These are phyloP conservation scores for Acorus gramineus DNA, from an alignment of 106 monocot genomes.

Conservation along the genomic window DNA sequence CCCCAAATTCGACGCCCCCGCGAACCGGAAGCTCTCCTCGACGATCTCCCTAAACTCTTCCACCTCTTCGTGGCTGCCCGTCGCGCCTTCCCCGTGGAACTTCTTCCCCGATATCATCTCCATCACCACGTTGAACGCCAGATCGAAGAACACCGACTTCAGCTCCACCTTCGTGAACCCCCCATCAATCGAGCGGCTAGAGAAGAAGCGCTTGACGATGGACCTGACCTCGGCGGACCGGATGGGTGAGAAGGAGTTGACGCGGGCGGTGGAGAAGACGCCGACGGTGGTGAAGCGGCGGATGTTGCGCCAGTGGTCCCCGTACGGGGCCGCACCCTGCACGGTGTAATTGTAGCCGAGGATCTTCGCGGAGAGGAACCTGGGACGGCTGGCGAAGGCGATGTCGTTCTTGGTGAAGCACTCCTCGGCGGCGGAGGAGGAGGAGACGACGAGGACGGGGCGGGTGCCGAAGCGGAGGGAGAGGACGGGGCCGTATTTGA, in stretches of 20 bases:
- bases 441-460: background rate
- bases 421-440: background rate
- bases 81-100: background rate
- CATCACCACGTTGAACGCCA: no score
- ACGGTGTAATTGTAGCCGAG: slow-evolving; percentile 13
- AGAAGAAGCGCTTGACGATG: background rate
- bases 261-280: no score
- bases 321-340: slow-evolving; percentile 7
- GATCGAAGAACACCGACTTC: background rate
- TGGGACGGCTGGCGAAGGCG: slow-evolving; percentile 3
- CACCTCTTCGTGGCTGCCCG: background rate
- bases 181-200: background rate
- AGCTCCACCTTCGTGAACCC: slow-evolving; percentile 5
- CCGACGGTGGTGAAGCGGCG: no score
- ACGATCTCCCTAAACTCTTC: slow-evolving; percentile 4
- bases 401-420: slow-evolving; percentile 3
- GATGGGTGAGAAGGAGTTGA: background rate
- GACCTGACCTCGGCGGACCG: background rate
- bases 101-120: no score
- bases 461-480: slow-evolving; percentile 2
- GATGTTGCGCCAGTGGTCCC: slow-evolving; percentile 4
- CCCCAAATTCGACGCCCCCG: slow-evolving; percentile 1
- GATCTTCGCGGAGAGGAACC: background rate
- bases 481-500: background rate
- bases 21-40: background rate